Percentiles rank a stretch among this genome's conserved stretches.
phyloP scores from a whole-genome alignment of 306 rosid genomes.

The Begonia fuchsioides region DNA sequence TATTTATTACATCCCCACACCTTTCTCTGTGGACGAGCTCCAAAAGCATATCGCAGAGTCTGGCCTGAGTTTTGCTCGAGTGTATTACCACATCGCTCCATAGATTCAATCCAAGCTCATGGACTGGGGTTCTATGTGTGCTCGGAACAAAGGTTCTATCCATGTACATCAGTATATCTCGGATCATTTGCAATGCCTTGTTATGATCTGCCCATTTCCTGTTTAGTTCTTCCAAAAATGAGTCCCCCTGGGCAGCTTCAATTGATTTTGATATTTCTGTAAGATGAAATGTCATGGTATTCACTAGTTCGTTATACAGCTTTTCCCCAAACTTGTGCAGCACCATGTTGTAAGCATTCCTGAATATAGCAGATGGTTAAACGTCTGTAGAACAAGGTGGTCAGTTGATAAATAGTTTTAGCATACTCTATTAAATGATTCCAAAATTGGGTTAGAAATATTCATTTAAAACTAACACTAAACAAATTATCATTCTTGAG shows the following conservation, averaged over 20 bases:
- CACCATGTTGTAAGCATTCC: conserved; percentile 96
- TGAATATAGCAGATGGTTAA: conserved; percentile 20
- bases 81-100: conserved; percentile 73
- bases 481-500: no score
- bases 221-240: conserved; percentile 69
- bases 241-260: conserved; percentile 62
- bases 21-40: conserved; percentile 56
- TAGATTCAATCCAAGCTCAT: conserved; percentile 63
- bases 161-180: conserved; percentile 89
- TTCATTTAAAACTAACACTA: no score
- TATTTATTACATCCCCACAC: conserved; percentile 58
- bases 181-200: conserved; percentile 64
- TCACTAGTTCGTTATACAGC: conserved; percentile 62
- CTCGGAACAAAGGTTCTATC: conserved; percentile 75
- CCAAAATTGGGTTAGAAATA: no score
- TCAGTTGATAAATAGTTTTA: not conserved
- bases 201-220: conserved; percentile 72
- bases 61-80: conserved; percentile 48
- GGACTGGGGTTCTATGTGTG: conserved; percentile 48
- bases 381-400: not conserved
- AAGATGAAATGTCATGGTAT: conserved; percentile 60
- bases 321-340: conserved; percentile 93
- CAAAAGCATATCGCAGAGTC: conserved; percentile 44
- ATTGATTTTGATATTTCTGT: conserved; percentile 50
- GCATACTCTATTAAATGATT: no score